phyloP scores from a whole-genome alignment of 2,329 filamentous ascomycete genomes.

The Verticillium nonalfalfae region DNA sequence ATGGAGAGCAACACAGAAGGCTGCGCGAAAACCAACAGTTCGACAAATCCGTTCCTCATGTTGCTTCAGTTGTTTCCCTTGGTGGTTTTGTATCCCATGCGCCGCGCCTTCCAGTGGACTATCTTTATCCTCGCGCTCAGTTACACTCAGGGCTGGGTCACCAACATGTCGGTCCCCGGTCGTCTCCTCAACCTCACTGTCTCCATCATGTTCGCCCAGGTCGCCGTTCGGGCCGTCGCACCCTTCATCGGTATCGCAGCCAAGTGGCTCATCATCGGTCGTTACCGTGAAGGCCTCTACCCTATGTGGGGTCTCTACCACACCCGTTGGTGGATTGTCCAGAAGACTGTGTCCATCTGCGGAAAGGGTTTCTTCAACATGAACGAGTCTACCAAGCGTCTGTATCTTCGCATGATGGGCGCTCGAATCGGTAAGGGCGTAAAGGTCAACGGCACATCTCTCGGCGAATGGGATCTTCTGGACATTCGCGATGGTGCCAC shows the following conservation, averaged over 20 bases:
- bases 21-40: constrained; percentile 36
- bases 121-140: constrained; percentile 41
- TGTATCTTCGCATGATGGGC: constrained; percentile 46
- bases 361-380: constrained; percentile 39
- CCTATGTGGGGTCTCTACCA: constrained; percentile 56
- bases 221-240: constrained; percentile 28
- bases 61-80: constrained; percentile 44
- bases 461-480: constrained; percentile 53
- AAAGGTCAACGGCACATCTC: constrained; percentile 31
- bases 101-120: constrained; percentile 45
- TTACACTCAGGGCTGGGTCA: constrained; percentile 30
- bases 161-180: constrained; percentile 30
- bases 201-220: constrained; percentile 33
- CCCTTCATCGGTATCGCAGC: constrained; percentile 41
- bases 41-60: constrained; percentile 41
- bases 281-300: constrained; percentile 44
- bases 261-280: constrained; percentile 51
- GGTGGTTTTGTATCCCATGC: constrained; percentile 41
- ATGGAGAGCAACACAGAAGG: constrained; percentile 13
- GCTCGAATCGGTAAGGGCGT: constrained; percentile 46
- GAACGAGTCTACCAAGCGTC: constrained; percentile 28
- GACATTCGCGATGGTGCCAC: constrained; percentile 42
- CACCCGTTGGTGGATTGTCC: constrained; percentile 51
- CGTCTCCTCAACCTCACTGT: constrained; percentile 41
- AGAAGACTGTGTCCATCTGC: constrained; percentile 43